These are phyloP conservation scores for Scenedesmus sp. DNA, from an alignment of 163 green algal genomes.

Conservation along the genomic window DNA sequence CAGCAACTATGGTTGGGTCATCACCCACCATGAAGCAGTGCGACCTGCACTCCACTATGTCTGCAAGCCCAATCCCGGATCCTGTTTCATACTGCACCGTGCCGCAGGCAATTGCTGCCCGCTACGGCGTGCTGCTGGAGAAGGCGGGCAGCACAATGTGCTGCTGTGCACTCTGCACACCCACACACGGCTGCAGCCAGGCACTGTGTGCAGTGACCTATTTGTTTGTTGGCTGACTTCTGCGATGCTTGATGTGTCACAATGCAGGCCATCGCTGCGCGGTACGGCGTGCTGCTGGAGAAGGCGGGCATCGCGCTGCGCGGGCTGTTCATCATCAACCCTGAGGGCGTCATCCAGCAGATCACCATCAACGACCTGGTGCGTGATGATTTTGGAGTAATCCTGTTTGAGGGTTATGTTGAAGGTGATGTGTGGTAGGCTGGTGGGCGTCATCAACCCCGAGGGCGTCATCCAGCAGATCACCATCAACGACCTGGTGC, in stretches of 20 bases:
- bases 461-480: constrained; percentile 95
- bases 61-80: too few species aligned
- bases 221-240: too few species aligned
- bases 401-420: too few species aligned
- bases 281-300: constrained; percentile 84
- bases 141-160: constrained; percentile 43
- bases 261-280: constrained; percentile 20
- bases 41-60: too few species aligned
- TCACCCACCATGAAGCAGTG: too few species aligned
- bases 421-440: too few species aligned
- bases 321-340: constrained; percentile 97
- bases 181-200: too few species aligned
- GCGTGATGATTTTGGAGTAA: neutral
- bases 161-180: too few species aligned
- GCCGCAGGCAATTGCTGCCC: neutral
- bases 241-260: too few species aligned
- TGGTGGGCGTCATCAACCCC: constrained; percentile 87
- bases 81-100: neutral
- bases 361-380: constrained; percentile 86
- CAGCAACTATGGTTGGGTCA: too few species aligned
- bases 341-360: constrained; percentile 94
- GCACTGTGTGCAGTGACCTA: too few species aligned
- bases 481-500: constrained; percentile 84
- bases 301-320: constrained; percentile 63
- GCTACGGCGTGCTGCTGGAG: constrained; percentile 83